Evolutionary conservation across 768 basidiomycete genomes (phyloP), one percentile per base, ranked within the genome.

Genomic region (Lactifluus subvellereus): DNA sequence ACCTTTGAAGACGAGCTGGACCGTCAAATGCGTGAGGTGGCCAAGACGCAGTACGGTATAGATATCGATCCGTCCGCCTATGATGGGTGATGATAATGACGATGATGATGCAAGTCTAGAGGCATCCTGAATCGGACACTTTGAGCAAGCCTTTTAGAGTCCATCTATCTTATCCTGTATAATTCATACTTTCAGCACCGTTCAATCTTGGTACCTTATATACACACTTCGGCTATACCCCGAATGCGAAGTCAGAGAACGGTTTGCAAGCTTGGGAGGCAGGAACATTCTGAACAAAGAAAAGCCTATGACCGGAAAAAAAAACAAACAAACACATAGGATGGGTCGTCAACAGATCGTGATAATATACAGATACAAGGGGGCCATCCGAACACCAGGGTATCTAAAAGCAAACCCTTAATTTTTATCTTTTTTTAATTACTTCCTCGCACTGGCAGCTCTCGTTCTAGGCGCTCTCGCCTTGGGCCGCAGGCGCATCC

Each of bases 381-480:
- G 9, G 14, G 3, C 3, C 40, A 42, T 42, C 40, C 40, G 11
- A 11, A 2, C 40, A 5, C 10, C 7, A n/a, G 43, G 43, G 42
- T 43, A 43, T 37, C 32, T 20, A 16, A 45, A 30, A 16, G 5
- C 7, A 3, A 27, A 30, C 38, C 3, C 38, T n/a, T n/a, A n/a
- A n/a, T n/a, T n/a, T n/a, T n/a, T n/a, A n/a, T n/a, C n/a, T n/a
- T n/a, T n/a, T n/a, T n/a, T n/a, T n/a, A n/a, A n/a, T n/a, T n/a
- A n/a, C 48, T 64, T 64, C 30, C 48, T 59, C 58, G 43, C 62
- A 18, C 62, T 60, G 13, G 62, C 58, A 13, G 62, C 40, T 38
- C 66, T 61, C 56, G 49, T 66, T 52, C 64, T 64, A 38, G 67
- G 60, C 45, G 64, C 67, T 54, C 71, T 66, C 47, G 66, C 52